Conservation (phyloP, 2,329 filamentous ascomycete genomes). For the Beauveria varroae region DNA sequence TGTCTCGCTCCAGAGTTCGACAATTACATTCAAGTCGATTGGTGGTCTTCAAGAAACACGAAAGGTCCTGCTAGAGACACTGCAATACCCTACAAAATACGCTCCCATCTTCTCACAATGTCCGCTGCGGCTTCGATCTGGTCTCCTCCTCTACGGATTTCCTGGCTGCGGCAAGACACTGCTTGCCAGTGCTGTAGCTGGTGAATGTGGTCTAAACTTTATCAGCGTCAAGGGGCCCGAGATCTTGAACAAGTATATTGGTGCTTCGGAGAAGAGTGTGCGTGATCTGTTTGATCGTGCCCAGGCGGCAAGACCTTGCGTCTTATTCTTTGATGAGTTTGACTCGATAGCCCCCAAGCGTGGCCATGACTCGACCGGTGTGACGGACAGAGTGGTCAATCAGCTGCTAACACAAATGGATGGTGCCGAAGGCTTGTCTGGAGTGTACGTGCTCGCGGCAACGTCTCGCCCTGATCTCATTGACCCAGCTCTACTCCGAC, state of each 20-base stretch:
- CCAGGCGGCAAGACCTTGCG: conserved; percentile 81
- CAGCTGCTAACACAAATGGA: conserved; percentile 99
- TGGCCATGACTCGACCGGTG: conserved; percentile 93
- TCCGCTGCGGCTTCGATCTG: conserved; percentile 86
- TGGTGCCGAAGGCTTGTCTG: conserved; percentile 86
- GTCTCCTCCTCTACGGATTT: conserved; percentile 86
- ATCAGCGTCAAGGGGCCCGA: conserved; percentile 98
- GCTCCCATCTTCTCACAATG: conserved; percentile 96
- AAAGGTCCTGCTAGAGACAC: conserved; percentile 84
- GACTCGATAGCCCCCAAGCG: conserved; percentile 96
- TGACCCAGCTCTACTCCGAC: conserved; percentile 84
- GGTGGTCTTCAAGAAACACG: conserved; percentile 82
- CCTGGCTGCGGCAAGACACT: conserved; percentile 96
- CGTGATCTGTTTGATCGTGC: conserved; percentile 92
- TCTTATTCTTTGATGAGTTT: conserved; percentile 98
- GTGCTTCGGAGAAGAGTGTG: conserved; percentile 92
- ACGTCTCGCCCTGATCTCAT: conserved; percentile 92
- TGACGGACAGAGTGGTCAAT: conserved; percentile 98
- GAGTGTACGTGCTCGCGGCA: conserved; percentile 93
- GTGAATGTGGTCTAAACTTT: conserved; percentile 96
- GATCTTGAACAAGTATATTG: conserved; percentile 98
- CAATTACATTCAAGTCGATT: conserved; percentile 86
- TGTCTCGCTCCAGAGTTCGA: conserved; percentile 86
- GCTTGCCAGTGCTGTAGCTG: conserved; percentile 91
- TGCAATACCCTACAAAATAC: conserved; percentile 96